Percentiles rank a stretch among this genome's conserved stretches.
Conservation (phyloP, 2,329 filamentous ascomycete genomes). For the Zarea fungicola region DNA sequence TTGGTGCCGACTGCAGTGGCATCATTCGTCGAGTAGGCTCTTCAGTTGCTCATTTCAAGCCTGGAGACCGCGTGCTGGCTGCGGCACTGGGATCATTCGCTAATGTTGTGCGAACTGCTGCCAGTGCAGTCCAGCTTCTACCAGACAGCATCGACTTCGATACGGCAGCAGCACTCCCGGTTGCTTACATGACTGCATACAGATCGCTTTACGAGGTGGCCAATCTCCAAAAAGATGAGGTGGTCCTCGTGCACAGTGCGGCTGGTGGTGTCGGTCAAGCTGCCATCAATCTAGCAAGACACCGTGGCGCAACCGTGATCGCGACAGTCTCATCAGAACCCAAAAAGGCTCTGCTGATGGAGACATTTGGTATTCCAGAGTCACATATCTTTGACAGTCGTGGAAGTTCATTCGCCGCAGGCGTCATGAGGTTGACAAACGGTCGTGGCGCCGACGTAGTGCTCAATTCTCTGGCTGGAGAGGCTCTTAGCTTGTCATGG, state of each 20-base stretch:
- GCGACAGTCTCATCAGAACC: constrained; percentile 28
- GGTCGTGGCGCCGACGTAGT: constrained; percentile 28
- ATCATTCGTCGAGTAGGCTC: constrained; percentile 19
- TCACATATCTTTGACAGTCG: constrained; percentile 30
- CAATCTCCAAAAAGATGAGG: constrained; percentile 17
- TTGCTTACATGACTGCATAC: constrained; percentile 24
- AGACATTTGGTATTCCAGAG: constrained; percentile 25
- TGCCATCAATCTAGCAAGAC: constrained; percentile 31
- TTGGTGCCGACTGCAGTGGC: constrained; percentile 24
- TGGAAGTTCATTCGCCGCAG: constrained; percentile 23
- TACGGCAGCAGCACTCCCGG: constrained; percentile 23
- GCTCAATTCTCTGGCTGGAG: constrained; percentile 26
- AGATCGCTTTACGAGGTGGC: constrained; percentile 23
- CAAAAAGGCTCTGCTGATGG: constrained; percentile 24
- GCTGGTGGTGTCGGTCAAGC: constrained; percentile 33
- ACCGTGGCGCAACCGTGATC: constrained; percentile 31
- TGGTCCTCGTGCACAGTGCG: constrained; percentile 33
- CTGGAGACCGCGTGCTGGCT: constrained; percentile 28
- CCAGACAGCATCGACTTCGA: constrained; percentile 22
- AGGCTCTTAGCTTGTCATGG: constrained; percentile 26
- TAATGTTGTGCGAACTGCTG: constrained; percentile 24
- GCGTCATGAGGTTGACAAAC: constrained; percentile 21
- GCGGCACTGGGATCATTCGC: constrained; percentile 19
- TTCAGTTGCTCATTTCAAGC: constrained; percentile 15
- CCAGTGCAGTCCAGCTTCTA: constrained; percentile 23